Base-by-base conservation (phyloP, 2,329 filamentous ascomycete species). In the Arthrinium phaeospermum region DNA sequence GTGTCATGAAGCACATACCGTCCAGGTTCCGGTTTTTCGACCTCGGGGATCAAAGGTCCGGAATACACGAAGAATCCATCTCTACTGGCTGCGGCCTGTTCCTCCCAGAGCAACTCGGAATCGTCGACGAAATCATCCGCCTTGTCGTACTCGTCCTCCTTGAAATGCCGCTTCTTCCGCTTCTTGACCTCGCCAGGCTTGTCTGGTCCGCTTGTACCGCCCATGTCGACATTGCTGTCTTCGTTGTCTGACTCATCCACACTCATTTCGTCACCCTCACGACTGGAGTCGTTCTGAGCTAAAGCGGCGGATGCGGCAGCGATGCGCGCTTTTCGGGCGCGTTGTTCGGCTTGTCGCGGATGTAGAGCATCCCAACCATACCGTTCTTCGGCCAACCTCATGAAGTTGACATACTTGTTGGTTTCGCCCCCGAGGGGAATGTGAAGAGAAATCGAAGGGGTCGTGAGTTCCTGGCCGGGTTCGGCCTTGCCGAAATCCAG, bases 11-110 rank as follows among this genome's bases (percentile, higher is more conserved):
- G 67, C 37, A 86, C 87, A 75, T 87, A 89, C 87, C 85, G 79
- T 78, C 79, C 85, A 72, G 82, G 81, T 75, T 85, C 83, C 47
- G 88, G 87, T 83, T 96, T 96, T 83, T 97, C 93, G 30, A 92
- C 93, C 82, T 97, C 95, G 6, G 93, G 93, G 30, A 98, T 90
- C 67, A 99, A 86, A 12, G 96, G 96, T 4, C 96, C 96, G 73
- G 94, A 97, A 83, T 98, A 99, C 1, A 99, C 96, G 81, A 98
- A 99, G 85, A 98, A 99, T 0, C 96, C 96, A 80, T 98, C 96
- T 77, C 96, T 94, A 76, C 94, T 96, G 67, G 96, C 95, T 5
- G 96, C 95, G 8, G 96, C 96, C 80, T 97, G 94, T 79, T 97
- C 94, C 82, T 98, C 94, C 96, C 96, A 98, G 0, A 97, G 88